Percentiles rank a stretch among this genome's conserved stretches.
Conservation (phyloP, 306 rosid species). For the Amphicarpaea edgeworthii region DNA sequence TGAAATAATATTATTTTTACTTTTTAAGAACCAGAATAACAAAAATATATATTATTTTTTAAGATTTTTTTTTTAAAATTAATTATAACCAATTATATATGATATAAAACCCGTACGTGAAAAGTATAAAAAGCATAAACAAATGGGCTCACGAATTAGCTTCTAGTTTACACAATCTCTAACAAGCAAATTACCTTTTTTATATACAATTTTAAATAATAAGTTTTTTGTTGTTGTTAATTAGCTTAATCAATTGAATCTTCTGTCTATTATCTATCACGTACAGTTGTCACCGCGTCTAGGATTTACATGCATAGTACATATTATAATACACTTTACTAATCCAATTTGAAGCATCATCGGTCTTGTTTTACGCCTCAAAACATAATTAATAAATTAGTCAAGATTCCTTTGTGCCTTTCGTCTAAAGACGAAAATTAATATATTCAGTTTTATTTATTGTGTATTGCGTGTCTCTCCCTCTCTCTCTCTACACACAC, state of each 20-base stretch:
- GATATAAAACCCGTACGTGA: background rate
- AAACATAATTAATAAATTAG: conserved; percentile 5
- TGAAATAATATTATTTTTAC: no score
- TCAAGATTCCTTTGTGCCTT: background rate
- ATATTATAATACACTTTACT: background rate
- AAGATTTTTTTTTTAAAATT: no score
- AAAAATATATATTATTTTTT: no score
- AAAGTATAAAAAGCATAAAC: background rate
- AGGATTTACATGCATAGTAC: background rate
- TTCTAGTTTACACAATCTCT: background rate
- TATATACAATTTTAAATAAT: background rate
- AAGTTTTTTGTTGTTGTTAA: no score
- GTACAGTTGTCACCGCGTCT: background rate
- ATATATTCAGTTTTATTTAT: background rate
- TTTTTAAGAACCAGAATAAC: no score
- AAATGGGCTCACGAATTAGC: background rate
- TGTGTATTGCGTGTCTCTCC: conserved; percentile 20
- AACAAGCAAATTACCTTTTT: background rate
- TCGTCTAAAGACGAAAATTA: background rate
- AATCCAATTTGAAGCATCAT: background rate
- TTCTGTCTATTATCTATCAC: background rate
- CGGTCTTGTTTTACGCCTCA: conserved; percentile 4
- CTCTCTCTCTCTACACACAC: no score
- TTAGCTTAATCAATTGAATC: background rate
- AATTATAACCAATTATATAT: background rate